Base-by-base conservation (phyloP, 2,329 filamentous ascomycete genomes). In the Geosmithia morbida region DNA sequence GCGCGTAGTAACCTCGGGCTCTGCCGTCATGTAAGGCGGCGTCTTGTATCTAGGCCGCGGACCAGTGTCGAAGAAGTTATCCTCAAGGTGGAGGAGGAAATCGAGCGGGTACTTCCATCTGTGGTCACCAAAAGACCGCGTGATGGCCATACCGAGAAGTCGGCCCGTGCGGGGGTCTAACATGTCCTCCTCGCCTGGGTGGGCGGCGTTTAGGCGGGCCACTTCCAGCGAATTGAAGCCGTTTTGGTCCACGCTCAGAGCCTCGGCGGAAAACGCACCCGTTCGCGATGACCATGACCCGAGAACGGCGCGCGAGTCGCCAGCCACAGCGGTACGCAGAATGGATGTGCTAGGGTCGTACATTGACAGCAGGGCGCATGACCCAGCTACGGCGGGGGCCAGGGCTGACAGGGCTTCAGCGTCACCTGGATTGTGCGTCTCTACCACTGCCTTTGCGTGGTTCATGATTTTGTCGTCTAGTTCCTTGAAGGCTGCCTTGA, bases 1-100 rank as follows among this genome's bases (percentile, higher is more conserved):
- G 0, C 70, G 75, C 3, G 74, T 77, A 2, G 71, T 79, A 22
- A 86, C 66, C 30, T 79, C 78, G 0, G 82, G 82, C 55, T 79
- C 72, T 1, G 81, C 81, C 0, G 77, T 84, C 53, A 85, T 61
- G 59, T 86, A 86, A 0, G 83, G 82, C 2, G 79, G 81, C 1
- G 77, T 75, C 46, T 66, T 60, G 51, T 62, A 63, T 14, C 66
- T 61, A 2, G 74, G 70, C 1, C 57, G 61, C 0, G 67, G 67
- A 1, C 54, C 54, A 75, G 60, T 2, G 41, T 42, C 44, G 18
- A 47, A 47, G 42, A 45, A 47, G 30, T 42, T 30, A 7, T 17
- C 39, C 17, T 39, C 18, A 11, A 47, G 26, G 37, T 42, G 41
- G 17, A 41, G 16, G n/a, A 49, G 30, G 7, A 49, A 29, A 10